phyloP scores from a whole-genome alignment of 2,329 filamentous ascomycete species.

The Beauveria sp. region DNA sequence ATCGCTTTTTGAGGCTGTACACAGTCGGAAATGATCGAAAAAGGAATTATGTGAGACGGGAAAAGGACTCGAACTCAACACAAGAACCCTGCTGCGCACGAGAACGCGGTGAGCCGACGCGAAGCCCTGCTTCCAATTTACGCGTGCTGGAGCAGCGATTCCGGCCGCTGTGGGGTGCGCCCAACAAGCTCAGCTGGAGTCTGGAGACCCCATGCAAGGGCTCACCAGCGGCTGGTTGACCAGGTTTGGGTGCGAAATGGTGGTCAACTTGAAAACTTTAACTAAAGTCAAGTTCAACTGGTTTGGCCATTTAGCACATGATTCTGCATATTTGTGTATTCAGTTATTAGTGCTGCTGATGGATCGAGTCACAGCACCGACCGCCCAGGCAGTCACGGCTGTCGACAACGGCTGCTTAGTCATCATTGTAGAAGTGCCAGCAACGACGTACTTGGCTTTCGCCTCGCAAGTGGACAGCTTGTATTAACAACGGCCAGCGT shows the following conservation, averaged over 20 bases:
- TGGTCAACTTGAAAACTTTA: background rate
- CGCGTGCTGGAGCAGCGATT: slow-evolving; percentile 5
- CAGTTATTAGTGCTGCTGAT: too few species aligned
- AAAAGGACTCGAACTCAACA: background rate
- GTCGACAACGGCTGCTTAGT: background rate
- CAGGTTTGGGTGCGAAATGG: background rate
- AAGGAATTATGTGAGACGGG: background rate
- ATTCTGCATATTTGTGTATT: too few species aligned
- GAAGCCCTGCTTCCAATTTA: slow-evolving; percentile 7
- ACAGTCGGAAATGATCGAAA: background rate
- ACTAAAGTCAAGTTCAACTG: background rate
- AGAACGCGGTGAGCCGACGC: background rate
- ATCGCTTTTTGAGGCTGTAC: background rate
- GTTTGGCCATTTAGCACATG: background rate
- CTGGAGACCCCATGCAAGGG: background rate
- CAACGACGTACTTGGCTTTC: background rate
- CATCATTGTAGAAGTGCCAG: background rate
- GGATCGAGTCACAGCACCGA: too few species aligned
- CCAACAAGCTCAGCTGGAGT: background rate
- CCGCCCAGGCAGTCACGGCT: background rate
- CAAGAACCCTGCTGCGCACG: background rate
- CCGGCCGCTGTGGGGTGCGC: background rate
- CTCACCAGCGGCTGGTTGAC: background rate
- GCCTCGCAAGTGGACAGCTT: slow-evolving; percentile 9
- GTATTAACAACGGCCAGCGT: slow-evolving; percentile 1